Evolutionary conservation across 352 stramenopile genomes (phyloP), one percentile per base, ranked within the genome.

Genomic region (Pythium aquatile): DNA sequence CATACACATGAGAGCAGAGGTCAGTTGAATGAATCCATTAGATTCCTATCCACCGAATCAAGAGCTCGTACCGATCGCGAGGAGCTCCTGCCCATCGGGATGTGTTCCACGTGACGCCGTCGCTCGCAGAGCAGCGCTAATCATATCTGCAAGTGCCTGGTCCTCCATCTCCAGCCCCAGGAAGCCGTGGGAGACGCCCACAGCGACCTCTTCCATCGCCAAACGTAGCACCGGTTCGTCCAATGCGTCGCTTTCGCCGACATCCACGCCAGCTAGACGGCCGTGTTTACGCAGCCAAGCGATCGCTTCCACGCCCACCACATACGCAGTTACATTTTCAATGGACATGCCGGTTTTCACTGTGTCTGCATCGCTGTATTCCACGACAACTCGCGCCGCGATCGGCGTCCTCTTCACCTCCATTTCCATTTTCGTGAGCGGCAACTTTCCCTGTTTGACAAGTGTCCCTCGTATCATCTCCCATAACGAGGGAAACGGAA

Each of bases 151-250:
- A 57, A 30, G 44, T 3, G 17, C 52, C 7, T 44, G 44, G 3
- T 35, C 42, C 13, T 26, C 49, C 17, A 63, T 59, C 20, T 44
- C 73, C n/a, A 88, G 55, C 2, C 58, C 48, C 33, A 91, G 56
- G 42, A 80, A 78, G 2, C 69, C 77, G 44, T 75, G 62, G 5
- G 56, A 28, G 39, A 87, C 44, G 0, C 75, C 74, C 1, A 84
- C 61, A 2, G 69, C 65, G 26, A 89, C 65, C 59, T 87, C 79
- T 64, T 85, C 80, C 0, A 89, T 59, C 13, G 70, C 63, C 54
- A 91, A 68, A 6, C 73, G 73, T 42, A 87, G 68, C 46, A 58
- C 58, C 0, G 63, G 26, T 17, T 63, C 63, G 42, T 10, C 46
- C 30, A 44, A 64, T n/a, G 39, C 32, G 30, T 35, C 32, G 16